These are phyloP conservation scores for Neofusicoccum laricinum DNA, from an alignment of 2,329 filamentous ascomycete genomes.

Conservation along the genomic window DNA sequence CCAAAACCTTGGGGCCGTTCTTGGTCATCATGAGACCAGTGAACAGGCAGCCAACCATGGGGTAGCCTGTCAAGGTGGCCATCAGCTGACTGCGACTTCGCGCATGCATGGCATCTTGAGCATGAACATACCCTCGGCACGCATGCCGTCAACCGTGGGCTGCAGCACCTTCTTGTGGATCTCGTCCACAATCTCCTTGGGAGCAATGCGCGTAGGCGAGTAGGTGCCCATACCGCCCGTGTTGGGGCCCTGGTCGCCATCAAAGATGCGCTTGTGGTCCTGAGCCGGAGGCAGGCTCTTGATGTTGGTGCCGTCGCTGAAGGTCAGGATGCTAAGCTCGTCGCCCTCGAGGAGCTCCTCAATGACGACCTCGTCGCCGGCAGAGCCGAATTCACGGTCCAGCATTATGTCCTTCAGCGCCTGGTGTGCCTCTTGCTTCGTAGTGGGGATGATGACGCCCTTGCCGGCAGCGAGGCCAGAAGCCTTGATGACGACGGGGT, in stretches of 20 bases:
- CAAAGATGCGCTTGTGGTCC: constrained; percentile 93
- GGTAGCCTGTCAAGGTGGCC: constrained; percentile 21
- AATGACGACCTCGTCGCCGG: constrained; percentile 88
- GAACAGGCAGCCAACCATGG: constrained; percentile 68
- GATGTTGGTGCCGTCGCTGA: constrained; percentile 85
- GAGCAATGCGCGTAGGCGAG: constrained; percentile 63
- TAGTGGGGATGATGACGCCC: constrained; percentile 84
- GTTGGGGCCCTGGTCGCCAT: constrained; percentile 87
- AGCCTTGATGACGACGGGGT: constrained; percentile 77
- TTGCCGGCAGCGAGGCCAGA: constrained; percentile 90
- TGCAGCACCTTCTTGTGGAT: constrained; percentile 82
- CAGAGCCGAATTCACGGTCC: constrained; percentile 77
- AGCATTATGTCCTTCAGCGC: constrained; percentile 90
- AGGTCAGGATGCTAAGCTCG: constrained; percentile 86
- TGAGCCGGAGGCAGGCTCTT: constrained; percentile 84
- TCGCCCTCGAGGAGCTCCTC: constrained; percentile 92
- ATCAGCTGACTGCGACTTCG: not conserved
- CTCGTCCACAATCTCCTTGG: constrained; percentile 64
- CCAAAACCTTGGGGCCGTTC: constrained; percentile 74
- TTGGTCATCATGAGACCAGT: constrained; percentile 93
- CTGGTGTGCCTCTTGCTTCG: constrained; percentile 75
- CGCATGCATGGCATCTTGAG: not conserved
- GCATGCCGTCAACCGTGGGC: constrained; percentile 87
- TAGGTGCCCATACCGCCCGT: constrained; percentile 99
- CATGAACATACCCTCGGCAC: constrained; percentile 60